Evolutionary conservation across 352 stramenopile species (phyloP).

Genomic region (Globisporangium megalacanthum): DNA sequence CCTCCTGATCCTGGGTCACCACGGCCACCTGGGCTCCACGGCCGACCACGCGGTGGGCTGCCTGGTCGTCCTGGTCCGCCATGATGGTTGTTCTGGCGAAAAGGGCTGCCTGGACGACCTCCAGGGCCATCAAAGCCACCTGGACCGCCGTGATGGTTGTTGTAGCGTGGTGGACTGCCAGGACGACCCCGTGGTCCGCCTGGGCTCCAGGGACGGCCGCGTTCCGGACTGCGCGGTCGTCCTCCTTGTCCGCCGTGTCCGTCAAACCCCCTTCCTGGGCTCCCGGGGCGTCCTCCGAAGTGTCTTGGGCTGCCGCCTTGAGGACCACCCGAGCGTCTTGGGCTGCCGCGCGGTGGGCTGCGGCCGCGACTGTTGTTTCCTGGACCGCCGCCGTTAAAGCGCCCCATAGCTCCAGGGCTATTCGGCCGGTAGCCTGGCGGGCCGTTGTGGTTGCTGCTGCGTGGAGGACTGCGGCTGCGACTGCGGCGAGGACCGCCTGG

Average conservation of each 20-base stretch:
- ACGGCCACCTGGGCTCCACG: neutral
- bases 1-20: neutral
- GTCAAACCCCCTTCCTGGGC: neutral
- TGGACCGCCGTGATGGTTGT: neutral
- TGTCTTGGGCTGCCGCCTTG: neutral
- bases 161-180: conserved; percentile 1
- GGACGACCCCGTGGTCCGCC: neutral
- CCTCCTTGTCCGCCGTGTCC: neutral
- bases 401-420: neutral
- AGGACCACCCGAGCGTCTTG: neutral
- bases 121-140: neutral
- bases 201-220: neutral
- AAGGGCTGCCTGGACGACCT: conserved; percentile 1
- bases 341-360: conserved; percentile 6
- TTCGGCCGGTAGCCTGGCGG: conserved; percentile 8
- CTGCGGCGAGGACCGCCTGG: conserved; percentile 15
- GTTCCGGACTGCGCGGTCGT: conserved; percentile 2
- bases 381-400: conserved; percentile 2
- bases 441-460: conserved; percentile 2
- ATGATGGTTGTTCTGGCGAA: neutral
- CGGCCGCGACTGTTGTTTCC: conserved; percentile 4
- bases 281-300: too few relatives aligned
- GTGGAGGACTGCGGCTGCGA: conserved; percentile 13
- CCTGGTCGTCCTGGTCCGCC: neutral
- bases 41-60: neutral